Base-by-base conservation (phyloP, 2,329 filamentous ascomycete genomes). In the Pyrenophora seminiperda region DNA sequence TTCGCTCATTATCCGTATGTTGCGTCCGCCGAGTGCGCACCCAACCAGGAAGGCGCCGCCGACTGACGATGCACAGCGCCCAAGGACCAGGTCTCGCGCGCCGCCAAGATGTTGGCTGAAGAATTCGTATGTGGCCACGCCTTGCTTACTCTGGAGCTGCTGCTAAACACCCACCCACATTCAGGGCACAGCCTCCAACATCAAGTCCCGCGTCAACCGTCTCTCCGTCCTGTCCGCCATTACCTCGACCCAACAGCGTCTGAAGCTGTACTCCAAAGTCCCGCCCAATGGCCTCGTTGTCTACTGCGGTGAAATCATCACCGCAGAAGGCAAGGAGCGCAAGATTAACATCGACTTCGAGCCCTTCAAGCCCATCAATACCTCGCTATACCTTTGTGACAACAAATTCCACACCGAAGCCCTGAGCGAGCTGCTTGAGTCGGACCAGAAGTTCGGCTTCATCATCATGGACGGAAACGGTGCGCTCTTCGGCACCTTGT, bases 321-420 rank as follows among this genome's bases (percentile, higher is more conserved):
- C 94, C 48, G 88, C 87, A 22, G 94, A 99, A 81, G 94, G 94
- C 77, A 99, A 99, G 79, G 94, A 99, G 80, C 85, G 94, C 72
- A 99, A 97, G 83, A 95, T 99, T 81, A 99, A 99, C 78, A 99
- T 99, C 75, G 95, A 99, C 74, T 99, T 99, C 75, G 94, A 99
- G 79, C 94, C 94, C 24, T 99, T 99, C 84, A 99, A 99, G 83
- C 94, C 94, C 54, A 99, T 99, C 85, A 99, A 99, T 78, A 99
- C 94, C 29, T 99, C 95, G 36, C 84, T 99, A 38, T 99, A 99
- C 76, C 90, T 99, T 54, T 99, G 94, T 80, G 94, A 99, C 85
- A 99, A 99, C 83, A 99, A 99, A 74, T 99, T 99, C 78, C 94
- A 99, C 75, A 99, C 94, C 50, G 94, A 99, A 77, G 93, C 94